These are phyloP conservation scores for Huiozyma sinensis DNA, from an alignment of 805 yeast genomes.

Conservation along the genomic window DNA sequence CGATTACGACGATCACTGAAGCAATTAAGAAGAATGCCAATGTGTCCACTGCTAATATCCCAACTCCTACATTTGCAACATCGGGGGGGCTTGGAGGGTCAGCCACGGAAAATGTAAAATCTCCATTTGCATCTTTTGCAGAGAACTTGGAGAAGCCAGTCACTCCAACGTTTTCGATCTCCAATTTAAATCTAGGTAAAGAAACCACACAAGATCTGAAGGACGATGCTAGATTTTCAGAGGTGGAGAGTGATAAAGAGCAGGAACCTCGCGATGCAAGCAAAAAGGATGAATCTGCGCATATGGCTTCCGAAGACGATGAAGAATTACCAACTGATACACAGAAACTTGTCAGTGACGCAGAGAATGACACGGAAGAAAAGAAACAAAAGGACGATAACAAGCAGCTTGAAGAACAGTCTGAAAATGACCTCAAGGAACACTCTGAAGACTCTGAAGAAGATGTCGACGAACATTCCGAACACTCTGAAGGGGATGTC, in stretches of 20 bases:
- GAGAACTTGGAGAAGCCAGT: conserved; percentile 11
- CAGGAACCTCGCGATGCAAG: too few species aligned
- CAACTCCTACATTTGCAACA: conserved; percentile 2
- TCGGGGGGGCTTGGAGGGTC: not conserved
- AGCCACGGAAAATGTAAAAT: conserved; percentile 3
- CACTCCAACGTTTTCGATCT: conserved; percentile 3
- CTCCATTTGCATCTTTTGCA: conserved; percentile 22
- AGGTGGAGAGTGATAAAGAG: too few species aligned
- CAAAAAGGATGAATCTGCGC: too few species aligned
- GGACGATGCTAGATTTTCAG: too few species aligned
- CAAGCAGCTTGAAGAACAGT: not conserved
- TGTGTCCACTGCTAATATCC: conserved; percentile 6
- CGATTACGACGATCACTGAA: conserved; percentile 18
- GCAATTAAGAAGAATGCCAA: conserved; percentile 22
- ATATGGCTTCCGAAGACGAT: too few species aligned
- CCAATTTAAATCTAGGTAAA: not conserved
- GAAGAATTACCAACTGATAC: not conserved
- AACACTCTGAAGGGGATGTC: not conserved
- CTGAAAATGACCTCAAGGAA: not conserved
- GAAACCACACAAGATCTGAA: not conserved
- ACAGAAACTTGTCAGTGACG: not conserved
- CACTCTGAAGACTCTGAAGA: too few species aligned
- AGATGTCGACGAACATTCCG: not conserved
- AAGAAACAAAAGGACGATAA: not conserved
- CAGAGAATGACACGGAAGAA: not conserved